phyloP scores from a whole-genome alignment of 805 yeast species.

The Saturnispora zaruensis region DNA sequence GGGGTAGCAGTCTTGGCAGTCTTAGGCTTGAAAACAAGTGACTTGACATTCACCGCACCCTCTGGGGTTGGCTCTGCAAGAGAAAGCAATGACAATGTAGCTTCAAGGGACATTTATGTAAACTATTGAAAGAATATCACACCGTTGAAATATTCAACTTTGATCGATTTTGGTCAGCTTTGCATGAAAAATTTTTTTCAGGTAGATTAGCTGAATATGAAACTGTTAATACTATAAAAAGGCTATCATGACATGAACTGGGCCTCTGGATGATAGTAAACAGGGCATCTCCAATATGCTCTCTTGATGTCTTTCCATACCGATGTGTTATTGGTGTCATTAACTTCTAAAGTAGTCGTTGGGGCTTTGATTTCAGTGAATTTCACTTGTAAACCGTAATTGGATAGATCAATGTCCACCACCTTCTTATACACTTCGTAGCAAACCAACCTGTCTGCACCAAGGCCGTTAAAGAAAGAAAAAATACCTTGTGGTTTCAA shows the following conservation, averaged over 20 bases:
- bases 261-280: constrained; percentile 58
- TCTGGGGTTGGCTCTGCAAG: constrained; percentile 46
- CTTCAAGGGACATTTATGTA: constrained; percentile 54
- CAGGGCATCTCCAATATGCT: constrained; percentile 62
- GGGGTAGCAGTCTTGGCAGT: constrained; percentile 75
- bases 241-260: constrained; percentile 27
- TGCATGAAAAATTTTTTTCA: not conserved
- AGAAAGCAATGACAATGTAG: constrained; percentile 58
- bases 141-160: not conserved
- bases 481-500: constrained; percentile 76
- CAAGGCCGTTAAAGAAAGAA: constrained; percentile 87
- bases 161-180: not conserved
- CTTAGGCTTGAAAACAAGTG: constrained; percentile 84
- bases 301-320: constrained; percentile 58
- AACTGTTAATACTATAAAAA: not conserved
- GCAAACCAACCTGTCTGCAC: constrained; percentile 66
- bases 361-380: constrained; percentile 45
- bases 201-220: not conserved
- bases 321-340: constrained; percentile 29
- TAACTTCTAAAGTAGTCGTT: constrained; percentile 28
- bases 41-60: constrained; percentile 51
- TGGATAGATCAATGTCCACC: constrained; percentile 68
- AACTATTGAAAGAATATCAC: not conserved
- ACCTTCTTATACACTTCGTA: constrained; percentile 80
- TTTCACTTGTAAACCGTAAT: constrained; percentile 66